Percentiles rank a stretch among this genome's conserved stretches.
Conservation (phyloP, 177 flowering plant species). For the Vitis hybrid region DNA sequence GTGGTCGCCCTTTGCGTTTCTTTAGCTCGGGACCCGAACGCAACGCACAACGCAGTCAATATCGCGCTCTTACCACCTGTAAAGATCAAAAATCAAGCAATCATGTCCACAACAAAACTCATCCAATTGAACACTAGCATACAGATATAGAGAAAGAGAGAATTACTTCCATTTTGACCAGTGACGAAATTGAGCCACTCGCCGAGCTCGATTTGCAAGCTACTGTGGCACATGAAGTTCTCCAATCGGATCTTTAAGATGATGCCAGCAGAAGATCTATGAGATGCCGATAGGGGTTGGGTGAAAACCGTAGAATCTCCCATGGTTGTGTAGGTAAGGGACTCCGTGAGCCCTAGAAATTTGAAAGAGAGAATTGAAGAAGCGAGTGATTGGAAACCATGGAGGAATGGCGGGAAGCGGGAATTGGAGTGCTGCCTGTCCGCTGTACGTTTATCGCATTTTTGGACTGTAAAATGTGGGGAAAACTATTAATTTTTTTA, state of each 20-base stretch:
- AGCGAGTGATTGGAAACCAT: too few species aligned
- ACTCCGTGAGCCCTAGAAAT: too few species aligned
- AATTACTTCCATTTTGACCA: conserved; percentile 88
- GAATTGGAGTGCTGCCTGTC: too few species aligned
- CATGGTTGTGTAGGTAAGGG: conserved; percentile 17
- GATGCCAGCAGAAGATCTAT: conserved; percentile 53
- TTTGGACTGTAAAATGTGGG: too few species aligned
- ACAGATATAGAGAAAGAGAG: not conserved
- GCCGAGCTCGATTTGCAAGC: conserved; percentile 64
- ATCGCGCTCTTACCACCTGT: conserved; percentile 96
- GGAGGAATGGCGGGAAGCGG: too few species aligned
- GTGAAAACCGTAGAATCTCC: conserved; percentile 39
- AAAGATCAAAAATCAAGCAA: conserved; percentile 1
- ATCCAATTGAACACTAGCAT: not conserved
- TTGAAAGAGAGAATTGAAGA: too few species aligned
- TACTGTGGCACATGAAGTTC: conserved; percentile 93
- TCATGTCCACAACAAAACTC: not conserved
- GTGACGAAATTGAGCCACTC: conserved; percentile 87
- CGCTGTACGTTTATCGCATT: too few species aligned
- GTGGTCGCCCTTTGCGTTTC: conserved; percentile 80
- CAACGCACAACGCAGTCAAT: conserved; percentile 80
- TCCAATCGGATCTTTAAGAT: conserved; percentile 63
- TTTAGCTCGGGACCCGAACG: conserved; percentile 80
- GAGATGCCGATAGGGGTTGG: conserved; percentile 6
- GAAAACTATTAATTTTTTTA: too few species aligned